A percentile compares a stretch with the other conserved stretches of the same genome.
Conservation (phyloP, 129 eudicot genomes). For the Apium graveolens region DNA sequence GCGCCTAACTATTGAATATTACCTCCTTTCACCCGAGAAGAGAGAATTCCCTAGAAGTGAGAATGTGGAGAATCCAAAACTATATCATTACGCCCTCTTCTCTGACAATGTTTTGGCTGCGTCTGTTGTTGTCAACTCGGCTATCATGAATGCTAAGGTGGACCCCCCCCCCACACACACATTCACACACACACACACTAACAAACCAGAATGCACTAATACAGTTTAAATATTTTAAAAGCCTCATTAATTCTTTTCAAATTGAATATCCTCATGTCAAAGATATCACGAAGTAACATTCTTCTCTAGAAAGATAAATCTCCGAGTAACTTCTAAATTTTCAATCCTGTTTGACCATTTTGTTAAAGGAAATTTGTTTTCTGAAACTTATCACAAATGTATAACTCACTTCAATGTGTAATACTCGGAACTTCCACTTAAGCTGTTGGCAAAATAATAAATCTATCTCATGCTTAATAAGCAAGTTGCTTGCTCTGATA, state of each 20-base stretch:
- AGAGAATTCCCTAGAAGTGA: constrained; percentile 69
- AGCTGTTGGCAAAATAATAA: background rate
- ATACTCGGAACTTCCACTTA: background rate
- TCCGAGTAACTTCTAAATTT: background rate
- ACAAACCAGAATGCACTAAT: background rate
- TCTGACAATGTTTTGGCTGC: constrained; percentile 98
- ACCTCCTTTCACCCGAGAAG: constrained; percentile 70
- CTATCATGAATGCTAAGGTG: constrained; percentile 81
- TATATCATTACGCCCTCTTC: constrained; percentile 85
- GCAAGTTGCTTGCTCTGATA: background rate
- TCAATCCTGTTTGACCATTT: background rate
- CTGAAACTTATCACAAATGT: background rate
- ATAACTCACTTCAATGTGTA: background rate
- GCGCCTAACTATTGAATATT: constrained; percentile 84
- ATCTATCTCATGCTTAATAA: background rate
- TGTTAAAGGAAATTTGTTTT: background rate
- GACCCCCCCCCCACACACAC: too few species aligned
- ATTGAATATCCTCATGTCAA: background rate
- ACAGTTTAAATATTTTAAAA: background rate
- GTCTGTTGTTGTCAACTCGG: constrained; percentile 88
- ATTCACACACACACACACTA: too few species aligned
- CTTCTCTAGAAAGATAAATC: background rate
- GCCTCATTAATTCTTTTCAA: background rate
- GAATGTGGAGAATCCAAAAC: constrained; percentile 75
- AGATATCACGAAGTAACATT: background rate